These are phyloP conservation scores for Daedaleopsis nitida DNA, from an alignment of 768 basidiomycete species.

Conservation along the genomic window DNA sequence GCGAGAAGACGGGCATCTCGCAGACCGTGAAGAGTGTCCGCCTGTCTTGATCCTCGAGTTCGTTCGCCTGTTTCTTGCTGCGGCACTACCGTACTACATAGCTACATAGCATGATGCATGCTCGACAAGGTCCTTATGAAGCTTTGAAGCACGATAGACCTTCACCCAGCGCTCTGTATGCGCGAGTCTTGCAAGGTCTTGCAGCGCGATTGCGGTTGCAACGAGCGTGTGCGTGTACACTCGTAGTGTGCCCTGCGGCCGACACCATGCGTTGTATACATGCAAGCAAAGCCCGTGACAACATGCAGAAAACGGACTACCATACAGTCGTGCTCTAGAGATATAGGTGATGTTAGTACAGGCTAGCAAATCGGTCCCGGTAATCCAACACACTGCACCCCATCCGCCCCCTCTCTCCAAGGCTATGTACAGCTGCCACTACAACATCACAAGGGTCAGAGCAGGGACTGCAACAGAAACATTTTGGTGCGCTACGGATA, in stretches of 20 bases:
- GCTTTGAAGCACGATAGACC: too few relatives aligned
- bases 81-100: too few relatives aligned
- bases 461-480: neutral
- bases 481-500: neutral
- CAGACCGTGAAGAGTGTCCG: slow-evolving; percentile 87
- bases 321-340: slow-evolving; percentile 9
- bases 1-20: slow-evolving; percentile 92
- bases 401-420: neutral
- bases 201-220: too few relatives aligned
- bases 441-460: neutral
- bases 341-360: slow-evolving; percentile 17
- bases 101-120: too few relatives aligned
- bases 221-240: neutral
- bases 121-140: too few relatives aligned
- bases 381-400: slow-evolving; percentile 5
- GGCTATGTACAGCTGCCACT: neutral
- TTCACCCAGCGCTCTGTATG: too few relatives aligned
- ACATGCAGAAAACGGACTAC: neutral
- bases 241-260: too few relatives aligned
- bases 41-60: slow-evolving; percentile 37
- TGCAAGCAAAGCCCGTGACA: neutral
- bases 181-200: too few relatives aligned
- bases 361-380: slow-evolving; percentile 8
- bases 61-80: neutral
- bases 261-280: too few relatives aligned